Evolutionary conservation across 306 rosid species (phyloP).

Genomic region (Prunus kanzakura): DNA sequence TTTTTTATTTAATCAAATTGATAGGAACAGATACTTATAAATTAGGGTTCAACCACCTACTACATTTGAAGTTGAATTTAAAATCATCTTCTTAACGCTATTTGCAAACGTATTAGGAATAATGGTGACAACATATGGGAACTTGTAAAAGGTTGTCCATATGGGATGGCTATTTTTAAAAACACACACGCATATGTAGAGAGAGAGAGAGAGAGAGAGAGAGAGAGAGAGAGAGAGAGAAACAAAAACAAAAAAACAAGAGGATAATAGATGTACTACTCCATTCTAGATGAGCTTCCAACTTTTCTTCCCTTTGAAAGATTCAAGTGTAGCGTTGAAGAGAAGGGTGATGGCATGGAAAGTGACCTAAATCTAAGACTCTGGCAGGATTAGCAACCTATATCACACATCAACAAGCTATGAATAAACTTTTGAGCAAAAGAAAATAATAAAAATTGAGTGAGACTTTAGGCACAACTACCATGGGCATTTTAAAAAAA

Average conservation of each 20-base stretch:
- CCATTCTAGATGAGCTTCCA: background rate
- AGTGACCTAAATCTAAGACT: background rate
- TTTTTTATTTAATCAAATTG: background rate
- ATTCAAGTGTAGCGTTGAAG: background rate
- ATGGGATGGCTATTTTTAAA: background rate
- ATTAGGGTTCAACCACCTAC: slow-evolving; percentile 1
- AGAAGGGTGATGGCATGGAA: slow-evolving; percentile 1
- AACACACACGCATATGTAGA: background rate
- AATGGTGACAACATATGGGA: background rate
- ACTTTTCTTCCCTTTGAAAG: background rate
- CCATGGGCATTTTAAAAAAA: background rate
- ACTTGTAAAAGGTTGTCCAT: background rate
- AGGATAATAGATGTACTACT: background rate
- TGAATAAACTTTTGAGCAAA: background rate
- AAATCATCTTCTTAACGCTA: background rate
- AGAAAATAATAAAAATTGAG: background rate
- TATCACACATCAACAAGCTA: background rate
- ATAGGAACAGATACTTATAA: background rate
- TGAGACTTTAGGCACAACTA: slow-evolving; percentile 1
- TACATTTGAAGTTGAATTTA: slow-evolving; percentile 4
- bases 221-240: background rate
- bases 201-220: background rate
- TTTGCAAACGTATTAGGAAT: background rate
- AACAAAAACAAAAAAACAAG: background rate
- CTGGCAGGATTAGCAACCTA: background rate